Evolutionary conservation across 139 green algal genomes (phyloP), one percentile per base, ranked within the genome.

Genomic region (Chlamydomonas sphaeroides): DNA sequence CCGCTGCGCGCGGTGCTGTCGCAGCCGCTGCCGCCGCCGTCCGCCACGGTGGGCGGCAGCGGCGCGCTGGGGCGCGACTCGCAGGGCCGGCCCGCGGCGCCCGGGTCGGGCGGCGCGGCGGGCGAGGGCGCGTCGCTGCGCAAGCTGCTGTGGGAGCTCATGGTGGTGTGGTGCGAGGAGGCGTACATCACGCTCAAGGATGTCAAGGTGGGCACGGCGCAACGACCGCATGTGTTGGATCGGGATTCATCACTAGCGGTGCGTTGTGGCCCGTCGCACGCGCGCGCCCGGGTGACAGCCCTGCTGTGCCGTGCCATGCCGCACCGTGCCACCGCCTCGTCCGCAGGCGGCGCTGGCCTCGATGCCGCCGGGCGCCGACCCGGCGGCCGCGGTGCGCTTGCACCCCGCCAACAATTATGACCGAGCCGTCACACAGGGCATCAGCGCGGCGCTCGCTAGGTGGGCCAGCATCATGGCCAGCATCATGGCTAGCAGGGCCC

Each of bases 161-260:
- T 95, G 56, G 65, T 73, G 36, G 48, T 67, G 28, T 96, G 92
- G 85, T 87, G 75, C 39, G 90, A 94, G 68, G 91, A 95, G 61
- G 91, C 86, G 25, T 56, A 75, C 61, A 61, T 68, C 1, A 23
- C n/a, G 65, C 78, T 84, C 0, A 78, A 45, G 38, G 62, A 88
- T 59, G 49, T 73, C 61, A 70, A 86, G 68, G 75, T 78, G 74
- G 77, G 33, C 28, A 57, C 32, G n/a, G n/a, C n/a, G n/a, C n/a
- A n/a, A n/a, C n/a, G n/a, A n/a, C n/a, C n/a, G n/a, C n/a, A n/a
- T n/a, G n/a, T n/a, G n/a, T n/a, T n/a, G n/a, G n/a, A n/a, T n/a
- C n/a, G n/a, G n/a, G n/a, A n/a, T n/a, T n/a, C n/a, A n/a, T n/a
- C n/a, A n/a, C n/a, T n/a, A n/a, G n/a, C n/a, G n/a, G n/a, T n/a